These are phyloP conservation scores for Chloroidium sp. DNA, from an alignment of 163 green algal genomes.

Conservation along the genomic window DNA sequence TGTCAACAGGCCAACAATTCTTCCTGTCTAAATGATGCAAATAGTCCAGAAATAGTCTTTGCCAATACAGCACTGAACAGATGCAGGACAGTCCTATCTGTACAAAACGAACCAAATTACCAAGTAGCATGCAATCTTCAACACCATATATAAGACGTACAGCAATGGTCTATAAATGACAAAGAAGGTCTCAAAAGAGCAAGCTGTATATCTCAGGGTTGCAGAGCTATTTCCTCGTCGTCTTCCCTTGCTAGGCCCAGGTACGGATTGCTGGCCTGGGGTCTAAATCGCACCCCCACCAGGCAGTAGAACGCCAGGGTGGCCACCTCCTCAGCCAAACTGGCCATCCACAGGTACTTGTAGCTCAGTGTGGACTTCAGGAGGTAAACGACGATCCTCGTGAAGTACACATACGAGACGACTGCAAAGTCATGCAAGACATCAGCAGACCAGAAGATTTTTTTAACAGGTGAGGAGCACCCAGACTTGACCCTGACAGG, in stretches of 20 bases:
- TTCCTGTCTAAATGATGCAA: too few relatives aligned
- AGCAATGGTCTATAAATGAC: too few relatives aligned
- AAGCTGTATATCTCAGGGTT: too few relatives aligned
- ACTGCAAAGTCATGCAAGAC: slow-evolving; percentile 22
- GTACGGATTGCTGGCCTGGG: slow-evolving; percentile 63
- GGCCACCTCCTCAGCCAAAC: slow-evolving; percentile 62
- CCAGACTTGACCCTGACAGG: too few relatives aligned
- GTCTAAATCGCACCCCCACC: slow-evolving; percentile 74
- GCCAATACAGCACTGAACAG: too few relatives aligned
- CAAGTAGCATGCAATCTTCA: too few relatives aligned
- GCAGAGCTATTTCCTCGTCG: not conserved
- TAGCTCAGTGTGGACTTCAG: slow-evolving; percentile 66
- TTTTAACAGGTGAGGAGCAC: not conserved
- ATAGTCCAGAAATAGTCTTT: too few relatives aligned
- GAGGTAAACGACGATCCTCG: slow-evolving; percentile 90
- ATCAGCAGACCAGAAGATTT: not conserved
- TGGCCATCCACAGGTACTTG: slow-evolving; percentile 64
- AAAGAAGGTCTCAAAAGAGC: too few relatives aligned
- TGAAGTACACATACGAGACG: slow-evolving; percentile 97
- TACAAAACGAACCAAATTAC: too few relatives aligned
- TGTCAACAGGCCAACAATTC: too few relatives aligned
- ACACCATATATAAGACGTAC: too few relatives aligned
- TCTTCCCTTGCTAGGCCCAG: slow-evolving; percentile 29
- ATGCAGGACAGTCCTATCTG: too few relatives aligned
- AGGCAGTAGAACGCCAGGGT: slow-evolving; percentile 86